A percentile compares a stretch with the other conserved stretches of the same genome.
Conservation (phyloP, 2,329 filamentous ascomycete species). For the Fusarium burgessii region DNA sequence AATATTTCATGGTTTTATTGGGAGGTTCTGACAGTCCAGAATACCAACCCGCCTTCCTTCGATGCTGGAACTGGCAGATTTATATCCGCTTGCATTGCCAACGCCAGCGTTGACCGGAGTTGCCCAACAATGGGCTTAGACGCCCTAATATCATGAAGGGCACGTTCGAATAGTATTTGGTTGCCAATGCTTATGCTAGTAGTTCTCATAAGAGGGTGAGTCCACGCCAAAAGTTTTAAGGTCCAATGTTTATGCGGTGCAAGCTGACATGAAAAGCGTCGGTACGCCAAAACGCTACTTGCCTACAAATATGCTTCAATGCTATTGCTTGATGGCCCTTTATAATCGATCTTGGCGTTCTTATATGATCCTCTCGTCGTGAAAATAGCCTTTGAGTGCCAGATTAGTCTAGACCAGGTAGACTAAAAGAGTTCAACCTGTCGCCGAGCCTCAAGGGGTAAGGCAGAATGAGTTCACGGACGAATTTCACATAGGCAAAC, state of each 20-base stretch:
- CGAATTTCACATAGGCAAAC: not conserved
- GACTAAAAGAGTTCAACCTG: not conserved
- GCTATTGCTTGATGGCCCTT: not conserved
- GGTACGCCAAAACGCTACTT: not conserved
- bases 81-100: not conserved
- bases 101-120: not conserved
- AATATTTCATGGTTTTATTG: not conserved
- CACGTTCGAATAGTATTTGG: not conserved
- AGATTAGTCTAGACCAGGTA: not conserved
- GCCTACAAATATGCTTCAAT: not conserved
- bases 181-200: not conserved
- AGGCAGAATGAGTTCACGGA: not conserved
- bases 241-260: not conserved
- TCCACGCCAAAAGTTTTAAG: not conserved
- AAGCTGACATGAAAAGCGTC: not conserved
- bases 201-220: not conserved
- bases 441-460: not conserved
- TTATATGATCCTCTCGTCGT: not conserved
- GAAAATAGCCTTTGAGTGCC: not conserved
- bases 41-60: slow-evolving; percentile 1
- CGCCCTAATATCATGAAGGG: not conserved
- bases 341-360: not conserved
- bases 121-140: not conserved
- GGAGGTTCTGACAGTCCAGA: not conserved
- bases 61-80: slow-evolving; percentile 1